Evolutionary conservation across 2,329 filamentous ascomycete genomes (phyloP), one percentile per base, ranked within the genome.

Genomic region (Lojkania enalia): DNA sequence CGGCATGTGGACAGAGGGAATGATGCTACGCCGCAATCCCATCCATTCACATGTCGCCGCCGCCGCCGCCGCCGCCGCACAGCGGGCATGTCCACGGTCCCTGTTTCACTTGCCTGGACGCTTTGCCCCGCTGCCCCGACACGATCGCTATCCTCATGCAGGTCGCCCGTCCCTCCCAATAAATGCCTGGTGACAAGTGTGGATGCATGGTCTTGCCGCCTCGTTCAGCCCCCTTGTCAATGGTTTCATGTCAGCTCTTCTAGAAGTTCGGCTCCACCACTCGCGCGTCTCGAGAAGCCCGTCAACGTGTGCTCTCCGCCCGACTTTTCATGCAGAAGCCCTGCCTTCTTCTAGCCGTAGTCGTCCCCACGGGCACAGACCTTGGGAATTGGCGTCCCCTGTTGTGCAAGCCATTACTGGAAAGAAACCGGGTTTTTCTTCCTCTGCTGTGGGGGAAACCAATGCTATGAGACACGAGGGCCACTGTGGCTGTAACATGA

Each of bases 171-270:
- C 55, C 54, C 44, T 55, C 39, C 47, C 48, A 51, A 55, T 54
- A 41, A 53, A 30, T 40, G 40, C 42, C 45, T 48, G 46, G 42
- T 39, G 37, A 48, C 39, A 42, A 52, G 52, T 52, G 49, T 57
- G 48, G 46, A 54, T 39, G 32, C 50, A 42, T 46, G 46, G 44
- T 40, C 45, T 31, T 48, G 42, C 50, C 47, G 48, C 49, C 45
- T 40, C 44, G 46, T 31, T 33, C 37, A 42, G 35, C 35, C 23
- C 47, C 54, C 44, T 44, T 40, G 29, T 40, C 35, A 48, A 31
- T 19, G 51, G 64, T 66, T 66, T 66, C 62, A 66, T 42, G 38
- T 57, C 49, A 36, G 20, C 25, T 46, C 51, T 66, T 65, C 61
- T 60, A 60, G 63, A 66, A 66, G 52, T 35, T 47, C 45, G 44